phyloP scores from a whole-genome alignment of 768 basidiomycete species.

The Lyophyllum shimeji region DNA sequence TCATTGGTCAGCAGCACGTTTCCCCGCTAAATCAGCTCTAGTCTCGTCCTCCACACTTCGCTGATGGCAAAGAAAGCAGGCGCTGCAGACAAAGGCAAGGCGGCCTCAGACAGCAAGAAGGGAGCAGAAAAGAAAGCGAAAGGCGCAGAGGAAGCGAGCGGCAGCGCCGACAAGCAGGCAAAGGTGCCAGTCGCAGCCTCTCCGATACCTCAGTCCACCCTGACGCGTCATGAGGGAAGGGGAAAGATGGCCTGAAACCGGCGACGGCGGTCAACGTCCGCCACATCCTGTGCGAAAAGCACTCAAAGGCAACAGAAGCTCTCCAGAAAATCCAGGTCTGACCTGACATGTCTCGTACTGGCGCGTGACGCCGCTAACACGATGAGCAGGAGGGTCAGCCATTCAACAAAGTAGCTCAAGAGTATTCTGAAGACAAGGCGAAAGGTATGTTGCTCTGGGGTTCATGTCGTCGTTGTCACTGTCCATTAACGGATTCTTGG shows the following conservation, averaged over 20 bases:
- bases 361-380: neutral
- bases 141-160: slow-evolving; percentile 34
- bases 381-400: slow-evolving; percentile 63
- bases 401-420: slow-evolving; percentile 88
- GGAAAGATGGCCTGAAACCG: slow-evolving; percentile 65
- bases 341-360: neutral
- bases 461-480: neutral
- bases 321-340: slow-evolving; percentile 75
- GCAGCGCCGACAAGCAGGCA: slow-evolving; percentile 34
- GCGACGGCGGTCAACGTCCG: slow-evolving; percentile 84
- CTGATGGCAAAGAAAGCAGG: slow-evolving; percentile 38
- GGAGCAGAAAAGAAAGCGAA: slow-evolving; percentile 43
- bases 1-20: slow-evolving; percentile 6
- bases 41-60: neutral
- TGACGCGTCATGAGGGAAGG: slow-evolving; percentile 22
- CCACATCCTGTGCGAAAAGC: slow-evolving; percentile 88
- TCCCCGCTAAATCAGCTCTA: neutral
- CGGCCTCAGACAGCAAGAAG: slow-evolving; percentile 35
- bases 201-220: neutral
- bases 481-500: neutral
- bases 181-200: slow-evolving; percentile 29
- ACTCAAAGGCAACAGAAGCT: slow-evolving; percentile 77
- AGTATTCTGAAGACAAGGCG: slow-evolving; percentile 90
- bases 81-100: slow-evolving; percentile 30
- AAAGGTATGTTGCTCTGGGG: slow-evolving; percentile 57